Conservation (phyloP, 2,329 filamentous ascomycete genomes). For the Penicillium sp. region DNA sequence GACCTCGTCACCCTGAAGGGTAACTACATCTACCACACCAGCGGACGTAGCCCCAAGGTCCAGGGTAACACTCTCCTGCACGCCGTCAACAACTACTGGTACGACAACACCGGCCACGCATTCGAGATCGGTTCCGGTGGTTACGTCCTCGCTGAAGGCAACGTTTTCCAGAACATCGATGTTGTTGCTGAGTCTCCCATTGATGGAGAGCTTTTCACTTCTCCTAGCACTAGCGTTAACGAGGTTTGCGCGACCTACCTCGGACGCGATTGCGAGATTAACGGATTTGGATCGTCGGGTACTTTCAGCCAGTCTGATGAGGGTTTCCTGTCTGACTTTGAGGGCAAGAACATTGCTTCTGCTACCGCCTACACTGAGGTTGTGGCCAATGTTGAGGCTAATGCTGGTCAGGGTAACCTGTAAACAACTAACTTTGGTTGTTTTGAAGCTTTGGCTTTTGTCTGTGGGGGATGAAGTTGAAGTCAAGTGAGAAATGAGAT, state of each 20-base stretch:
- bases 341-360: conserved; percentile 54
- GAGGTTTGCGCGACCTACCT: conserved; percentile 47
- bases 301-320: conserved; percentile 45
- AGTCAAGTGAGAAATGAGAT: not conserved
- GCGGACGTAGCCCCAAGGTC: conserved; percentile 59
- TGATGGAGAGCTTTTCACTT: conserved; percentile 43
- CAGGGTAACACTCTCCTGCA: conserved; percentile 58
- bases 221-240: conserved; percentile 36
- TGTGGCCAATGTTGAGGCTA: conserved; percentile 40
- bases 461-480: not conserved
- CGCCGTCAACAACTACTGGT: conserved; percentile 64
- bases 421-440: conserved; percentile 19
- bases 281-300: conserved; percentile 46
- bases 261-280: conserved; percentile 53
- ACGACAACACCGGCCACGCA: conserved; percentile 57
- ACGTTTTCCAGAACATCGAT: conserved; percentile 57
- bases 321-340: conserved; percentile 52
- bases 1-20: conserved; percentile 60
- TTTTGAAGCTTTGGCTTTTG: not conserved
- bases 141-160: conserved; percentile 57
- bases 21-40: conserved; percentile 62
- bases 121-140: conserved; percentile 53
- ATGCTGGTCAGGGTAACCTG: conserved; percentile 51
- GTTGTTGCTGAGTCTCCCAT: conserved; percentile 42
- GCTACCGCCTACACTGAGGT: conserved; percentile 39